Conservation (phyloP, 768 basidiomycete species). For the Trametes villosa region DNA sequence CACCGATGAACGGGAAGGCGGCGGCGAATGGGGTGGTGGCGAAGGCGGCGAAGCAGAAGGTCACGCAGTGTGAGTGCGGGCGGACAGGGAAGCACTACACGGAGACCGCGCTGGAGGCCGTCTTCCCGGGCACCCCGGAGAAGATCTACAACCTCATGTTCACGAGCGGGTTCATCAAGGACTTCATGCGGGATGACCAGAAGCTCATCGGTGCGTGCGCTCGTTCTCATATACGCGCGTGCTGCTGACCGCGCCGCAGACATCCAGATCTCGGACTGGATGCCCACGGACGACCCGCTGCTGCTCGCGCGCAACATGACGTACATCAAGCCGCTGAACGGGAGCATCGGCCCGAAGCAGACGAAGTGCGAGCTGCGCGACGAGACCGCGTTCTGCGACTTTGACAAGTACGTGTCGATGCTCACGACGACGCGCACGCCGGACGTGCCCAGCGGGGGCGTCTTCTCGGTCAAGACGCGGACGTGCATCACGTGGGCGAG, state of each 20-base stretch:
- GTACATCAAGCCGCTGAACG: constrained; percentile 93
- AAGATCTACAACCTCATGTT: constrained; percentile 97
- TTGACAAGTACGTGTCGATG: constrained; percentile 81
- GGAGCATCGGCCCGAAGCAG: constrained; percentile 88
- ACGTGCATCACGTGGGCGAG: constrained; percentile 97
- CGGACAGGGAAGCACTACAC: constrained; percentile 68
- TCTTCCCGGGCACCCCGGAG: constrained; percentile 90
- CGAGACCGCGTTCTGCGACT: constrained; percentile 78
- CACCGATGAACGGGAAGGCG: constrained; percentile 9
- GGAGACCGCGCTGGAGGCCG: constrained; percentile 76
- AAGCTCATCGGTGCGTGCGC: constrained; percentile 75
- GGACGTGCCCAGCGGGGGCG: constrained; percentile 92
- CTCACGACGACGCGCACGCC: constrained; percentile 91
- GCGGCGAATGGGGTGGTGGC: constrained; percentile 14
- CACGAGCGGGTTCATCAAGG: constrained; percentile 93
- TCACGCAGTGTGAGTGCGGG: constrained; percentile 76
- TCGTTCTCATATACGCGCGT: not conserved
- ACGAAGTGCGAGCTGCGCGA: constrained; percentile 96
- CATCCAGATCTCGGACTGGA: constrained; percentile 96
- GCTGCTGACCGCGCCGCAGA: constrained; percentile 50
- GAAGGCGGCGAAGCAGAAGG: constrained; percentile 46
- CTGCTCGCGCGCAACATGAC: constrained; percentile 88
- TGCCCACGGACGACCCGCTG: constrained; percentile 65
- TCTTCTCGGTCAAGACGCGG: constrained; percentile 91
- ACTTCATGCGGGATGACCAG: constrained; percentile 89